A percentile compares a stretch with the other conserved stretches of the same genome.
Conservation (phyloP, 768 basidiomycete species). For the Boletus fagicola region DNA sequence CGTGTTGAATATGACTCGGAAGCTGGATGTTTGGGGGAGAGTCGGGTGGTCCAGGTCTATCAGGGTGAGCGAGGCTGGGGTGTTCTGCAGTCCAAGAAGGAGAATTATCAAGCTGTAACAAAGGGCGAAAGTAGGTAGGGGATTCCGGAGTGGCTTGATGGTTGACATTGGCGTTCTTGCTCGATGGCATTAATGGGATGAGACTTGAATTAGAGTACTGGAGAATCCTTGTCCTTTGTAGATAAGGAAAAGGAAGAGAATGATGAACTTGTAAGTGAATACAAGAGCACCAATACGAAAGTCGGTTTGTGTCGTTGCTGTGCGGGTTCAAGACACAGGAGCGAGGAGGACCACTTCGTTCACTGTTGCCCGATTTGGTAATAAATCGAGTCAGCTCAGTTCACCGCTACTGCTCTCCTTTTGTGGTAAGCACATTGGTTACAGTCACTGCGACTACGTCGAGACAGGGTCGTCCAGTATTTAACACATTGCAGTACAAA, state of each 20-base stretch:
- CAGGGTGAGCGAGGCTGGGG: constrained; percentile 1
- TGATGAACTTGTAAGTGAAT: constrained; percentile 34
- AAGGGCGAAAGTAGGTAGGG: constrained; percentile 25
- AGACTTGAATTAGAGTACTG: constrained; percentile 15
- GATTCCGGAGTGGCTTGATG: constrained; percentile 21
- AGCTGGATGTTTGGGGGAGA: constrained; percentile 8
- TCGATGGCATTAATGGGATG: constrained; percentile 33
- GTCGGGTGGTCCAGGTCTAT: constrained; percentile 9
- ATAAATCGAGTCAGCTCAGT: constrained; percentile 21
- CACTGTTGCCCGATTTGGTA: constrained; percentile 12
- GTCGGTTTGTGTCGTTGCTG: constrained; percentile 21
- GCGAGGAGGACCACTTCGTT: constrained; percentile 9
- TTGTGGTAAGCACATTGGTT: constrained; percentile 10
- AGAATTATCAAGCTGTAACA: constrained; percentile 35
- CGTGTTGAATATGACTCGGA: constrained; percentile 9
- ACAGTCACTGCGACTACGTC: not conserved
- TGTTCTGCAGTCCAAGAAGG: constrained; percentile 20
- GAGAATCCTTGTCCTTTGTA: constrained; percentile 18
- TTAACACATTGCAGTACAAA: no score
- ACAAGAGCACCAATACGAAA: constrained; percentile 27
- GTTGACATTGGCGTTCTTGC: constrained; percentile 24
- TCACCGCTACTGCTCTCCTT: constrained; percentile 7
- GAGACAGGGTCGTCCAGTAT: not conserved
- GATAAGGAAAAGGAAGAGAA: constrained; percentile 14
- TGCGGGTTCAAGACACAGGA: constrained; percentile 26